Conservation (phyloP, 192 early-diverging fungal genomes). For the Backusella mclennaniae region DNA sequence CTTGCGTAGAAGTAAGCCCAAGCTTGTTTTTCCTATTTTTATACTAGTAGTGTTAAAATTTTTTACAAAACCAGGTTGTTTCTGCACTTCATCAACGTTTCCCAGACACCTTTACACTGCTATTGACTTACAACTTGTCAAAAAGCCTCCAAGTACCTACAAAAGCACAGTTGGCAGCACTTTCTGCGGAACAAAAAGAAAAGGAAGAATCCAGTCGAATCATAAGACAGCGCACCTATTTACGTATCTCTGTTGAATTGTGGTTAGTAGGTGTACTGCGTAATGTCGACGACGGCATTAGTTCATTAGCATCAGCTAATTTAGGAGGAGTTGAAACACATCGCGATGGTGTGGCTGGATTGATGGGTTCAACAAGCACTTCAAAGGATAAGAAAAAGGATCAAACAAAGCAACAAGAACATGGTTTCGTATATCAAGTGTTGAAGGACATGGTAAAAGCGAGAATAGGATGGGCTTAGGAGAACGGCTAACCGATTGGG, state of each 20-base stretch:
- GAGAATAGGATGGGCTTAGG: neutral
- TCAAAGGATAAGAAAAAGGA: slow-evolving; percentile 23
- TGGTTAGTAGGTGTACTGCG: slow-evolving; percentile 76
- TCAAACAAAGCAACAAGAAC: slow-evolving; percentile 18
- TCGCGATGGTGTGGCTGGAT: slow-evolving; percentile 48
- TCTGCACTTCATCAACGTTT: slow-evolving; percentile 91
- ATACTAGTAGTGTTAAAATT: neutral
- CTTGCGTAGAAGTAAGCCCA: slow-evolving; percentile 68
- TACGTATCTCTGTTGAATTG: slow-evolving; percentile 79
- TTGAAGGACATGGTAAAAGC: slow-evolving; percentile 50
- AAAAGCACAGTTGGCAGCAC: slow-evolving; percentile 53
- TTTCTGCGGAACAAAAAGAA: slow-evolving; percentile 80
- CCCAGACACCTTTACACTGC: slow-evolving; percentile 70
- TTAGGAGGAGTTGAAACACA: slow-evolving; percentile 40
- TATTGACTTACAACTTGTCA: slow-evolving; percentile 62
- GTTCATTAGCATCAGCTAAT: slow-evolving; percentile 41
- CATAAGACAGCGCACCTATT: slow-evolving; percentile 56
- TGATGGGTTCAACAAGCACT: slow-evolving; percentile 29
- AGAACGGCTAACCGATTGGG: neutral
- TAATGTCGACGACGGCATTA: slow-evolving; percentile 62
- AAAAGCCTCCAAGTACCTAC: slow-evolving; percentile 64
- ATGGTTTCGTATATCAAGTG: slow-evolving; percentile 50
- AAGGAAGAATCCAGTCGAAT: slow-evolving; percentile 79
- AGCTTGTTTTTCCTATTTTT: neutral
- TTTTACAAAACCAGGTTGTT: slow-evolving; percentile 44